A percentile compares a stretch with the other conserved stretches of the same genome.
These are phyloP conservation scores for Urostyla sp. DNA, from an alignment of 73 alveolate species.

Conservation along the genomic window DNA sequence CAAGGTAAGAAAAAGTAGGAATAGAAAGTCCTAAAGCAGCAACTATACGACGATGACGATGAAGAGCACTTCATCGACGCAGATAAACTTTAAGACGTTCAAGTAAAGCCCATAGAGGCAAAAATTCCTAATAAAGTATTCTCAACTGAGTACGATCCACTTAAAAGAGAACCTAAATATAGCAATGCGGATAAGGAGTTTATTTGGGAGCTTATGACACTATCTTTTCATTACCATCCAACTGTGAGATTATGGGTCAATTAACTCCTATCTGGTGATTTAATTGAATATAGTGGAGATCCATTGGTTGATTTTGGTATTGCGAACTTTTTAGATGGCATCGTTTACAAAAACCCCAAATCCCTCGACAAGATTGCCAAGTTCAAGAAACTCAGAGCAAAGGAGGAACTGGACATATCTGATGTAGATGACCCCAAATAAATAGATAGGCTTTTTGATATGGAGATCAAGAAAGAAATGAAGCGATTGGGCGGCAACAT, in stretches of 20 bases:
- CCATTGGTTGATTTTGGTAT: conserved; percentile 91
- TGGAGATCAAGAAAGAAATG: conserved; percentile 61
- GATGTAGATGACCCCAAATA: conserved; percentile 59
- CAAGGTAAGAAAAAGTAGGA: background rate
- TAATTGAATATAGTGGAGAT: conserved; percentile 87
- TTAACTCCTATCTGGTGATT: conserved; percentile 74
- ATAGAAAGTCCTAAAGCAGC: background rate
- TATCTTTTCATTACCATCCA: conserved; percentile 89
- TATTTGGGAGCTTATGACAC: conserved; percentile 82
- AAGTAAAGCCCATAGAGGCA: conserved; percentile 45
- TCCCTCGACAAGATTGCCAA: conserved; percentile 70
- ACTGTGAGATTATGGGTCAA: conserved; percentile 89
- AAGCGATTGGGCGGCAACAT: conserved; percentile 40
- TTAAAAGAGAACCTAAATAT: conserved; percentile 92
- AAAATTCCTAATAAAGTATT: conserved; percentile 45
- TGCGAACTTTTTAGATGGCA: conserved; percentile 89
- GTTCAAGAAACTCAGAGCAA: conserved; percentile 51
- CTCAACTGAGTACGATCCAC: conserved; percentile 81
- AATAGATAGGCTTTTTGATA: conserved; percentile 42
- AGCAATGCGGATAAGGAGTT: conserved; percentile 88
- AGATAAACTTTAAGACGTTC: conserved; percentile 55
- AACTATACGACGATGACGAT: background rate
- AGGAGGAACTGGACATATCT: conserved; percentile 42
- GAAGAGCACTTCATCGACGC: conserved; percentile 71
- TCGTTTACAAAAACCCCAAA: conserved; percentile 89